phyloP scores from a whole-genome alignment of 2,329 filamentous ascomycete species.

The Calonectria pseudoreteaudii region DNA sequence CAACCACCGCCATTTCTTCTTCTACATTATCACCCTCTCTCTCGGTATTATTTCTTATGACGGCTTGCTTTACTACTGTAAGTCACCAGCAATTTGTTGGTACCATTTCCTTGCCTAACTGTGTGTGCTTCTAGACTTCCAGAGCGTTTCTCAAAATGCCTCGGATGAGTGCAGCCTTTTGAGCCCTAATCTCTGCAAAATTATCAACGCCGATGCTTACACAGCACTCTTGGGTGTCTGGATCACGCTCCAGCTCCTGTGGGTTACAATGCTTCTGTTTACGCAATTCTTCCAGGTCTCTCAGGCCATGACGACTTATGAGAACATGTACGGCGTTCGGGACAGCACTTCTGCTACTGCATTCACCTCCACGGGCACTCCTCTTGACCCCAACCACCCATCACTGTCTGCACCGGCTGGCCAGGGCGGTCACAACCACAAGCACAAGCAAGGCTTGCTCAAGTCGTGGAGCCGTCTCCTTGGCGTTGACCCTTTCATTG shows the following conservation, averaged over 20 bases:
- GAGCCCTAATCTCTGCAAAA: conserved; percentile 77
- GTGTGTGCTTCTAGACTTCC: conserved; percentile 66
- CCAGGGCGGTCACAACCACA: conserved; percentile 59
- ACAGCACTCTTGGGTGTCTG: conserved; percentile 84
- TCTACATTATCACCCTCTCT: conserved; percentile 86
- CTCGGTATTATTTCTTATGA: conserved; percentile 80
- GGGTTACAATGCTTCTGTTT: conserved; percentile 96
- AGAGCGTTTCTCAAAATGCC: conserved; percentile 64
- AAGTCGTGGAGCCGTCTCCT: conserved; percentile 86
- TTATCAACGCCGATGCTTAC: conserved; percentile 85
- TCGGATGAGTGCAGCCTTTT: conserved; percentile 78
- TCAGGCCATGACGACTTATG: conserved; percentile 93
- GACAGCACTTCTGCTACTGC: conserved; percentile 73
- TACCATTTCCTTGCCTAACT: conserved; percentile 15
- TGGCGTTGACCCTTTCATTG: conserved; percentile 92
- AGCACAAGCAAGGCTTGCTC: conserved; percentile 74
- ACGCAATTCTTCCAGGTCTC: conserved; percentile 95
- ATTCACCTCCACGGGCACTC: conserved; percentile 81
- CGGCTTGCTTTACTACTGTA: conserved; percentile 79
- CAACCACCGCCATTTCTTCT: conserved; percentile 94
- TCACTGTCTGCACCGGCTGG: conserved; percentile 66
- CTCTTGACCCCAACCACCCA: conserved; percentile 75
- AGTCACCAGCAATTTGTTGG: conserved; percentile 45
- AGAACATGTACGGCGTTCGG: conserved; percentile 90
- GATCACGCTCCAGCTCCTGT: conserved; percentile 86